Base-by-base conservation (phyloP, 441 rosid species). In the Eruca vesicaria region DNA sequence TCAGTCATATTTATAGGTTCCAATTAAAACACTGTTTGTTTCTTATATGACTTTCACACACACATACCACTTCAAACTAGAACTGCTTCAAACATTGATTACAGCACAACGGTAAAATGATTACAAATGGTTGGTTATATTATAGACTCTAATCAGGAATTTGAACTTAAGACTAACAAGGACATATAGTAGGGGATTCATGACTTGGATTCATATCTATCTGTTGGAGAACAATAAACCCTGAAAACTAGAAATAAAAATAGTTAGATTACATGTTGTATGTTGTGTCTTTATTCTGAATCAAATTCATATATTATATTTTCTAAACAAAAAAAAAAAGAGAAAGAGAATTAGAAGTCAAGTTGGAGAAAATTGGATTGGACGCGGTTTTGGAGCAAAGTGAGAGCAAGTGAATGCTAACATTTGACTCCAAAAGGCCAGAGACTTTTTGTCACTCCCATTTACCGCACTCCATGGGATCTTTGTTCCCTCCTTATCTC, bases 391-490 rank as follows among this genome's bases (percentile, higher is more conserved):
- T 56, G 18, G 43, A 76, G 60, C 14, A 36, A 68, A 69, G 70
- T 50, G 68, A 62, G 75, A 21, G 74, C 8, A 63, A 69, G 71
- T 45, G 75, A 76, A 76, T 70, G 53, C 2, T 57, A 11, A 71
- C 12, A 26, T 71, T 71, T 77, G 80, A 71, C 72, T 59, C 18
- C 19, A 41, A 33, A 73, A 9, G 18, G 36, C 53, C 38, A 26
- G 3, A 26, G 56, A 59, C 79, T 58, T 71, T 76, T 35, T 64
- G 75, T 70, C 66, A 58, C 19, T 59, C 63, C 72, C 32, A 77
- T 77, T 66, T 23, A 66, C 76, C 76, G 76, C 76, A 71, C 68
- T 77, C 72, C 58, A 71, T 71, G 80, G 80, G 80, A 77, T 71
- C 57, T 66, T 66, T 71, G 80, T 77, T 77, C 80, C 80, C 72